These are phyloP conservation scores for Penicillium sp. DNA, from an alignment of 2,329 filamentous ascomycete genomes.

Conservation along the genomic window DNA sequence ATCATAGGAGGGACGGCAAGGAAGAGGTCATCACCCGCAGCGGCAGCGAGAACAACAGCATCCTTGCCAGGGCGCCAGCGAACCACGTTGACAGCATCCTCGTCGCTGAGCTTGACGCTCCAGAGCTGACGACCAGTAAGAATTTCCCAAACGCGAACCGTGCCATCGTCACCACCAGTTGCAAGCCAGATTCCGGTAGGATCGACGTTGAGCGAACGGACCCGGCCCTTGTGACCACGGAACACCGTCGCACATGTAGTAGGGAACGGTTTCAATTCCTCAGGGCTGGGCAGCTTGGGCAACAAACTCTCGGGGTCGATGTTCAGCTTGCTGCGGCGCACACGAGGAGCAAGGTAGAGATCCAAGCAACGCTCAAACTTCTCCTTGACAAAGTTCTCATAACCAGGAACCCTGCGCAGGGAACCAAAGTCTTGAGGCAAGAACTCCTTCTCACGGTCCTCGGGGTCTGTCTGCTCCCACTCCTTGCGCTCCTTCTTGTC, in stretches of 20 bases:
- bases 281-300: constrained; percentile 88
- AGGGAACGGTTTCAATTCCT: constrained; percentile 93
- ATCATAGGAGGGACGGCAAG: constrained; percentile 76
- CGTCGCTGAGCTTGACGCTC: constrained; percentile 75
- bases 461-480: constrained; percentile 85
- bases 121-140: constrained; percentile 84
- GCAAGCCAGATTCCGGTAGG: constrained; percentile 84
- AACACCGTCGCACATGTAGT: constrained; percentile 87
- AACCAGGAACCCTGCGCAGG: constrained; percentile 88
- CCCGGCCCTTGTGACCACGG: constrained; percentile 83
- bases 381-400: constrained; percentile 88
- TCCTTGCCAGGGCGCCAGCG: constrained; percentile 87
- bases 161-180: constrained; percentile 92
- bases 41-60: constrained; percentile 77
- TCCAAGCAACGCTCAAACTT: constrained; percentile 95
- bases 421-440: constrained; percentile 81
- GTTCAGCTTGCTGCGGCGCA: constrained; percentile 91
- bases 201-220: constrained; percentile 82
- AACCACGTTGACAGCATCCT: constrained; percentile 80
- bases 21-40: constrained; percentile 82
- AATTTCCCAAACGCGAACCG: constrained; percentile 86
- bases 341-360: constrained; percentile 88
- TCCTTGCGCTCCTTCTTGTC: constrained; percentile 78
- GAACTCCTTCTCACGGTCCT: constrained; percentile 89
- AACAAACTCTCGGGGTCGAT: constrained; percentile 93